Conservation (phyloP, 2,329 filamentous ascomycete species). For the Aspergillus piperis region DNA sequence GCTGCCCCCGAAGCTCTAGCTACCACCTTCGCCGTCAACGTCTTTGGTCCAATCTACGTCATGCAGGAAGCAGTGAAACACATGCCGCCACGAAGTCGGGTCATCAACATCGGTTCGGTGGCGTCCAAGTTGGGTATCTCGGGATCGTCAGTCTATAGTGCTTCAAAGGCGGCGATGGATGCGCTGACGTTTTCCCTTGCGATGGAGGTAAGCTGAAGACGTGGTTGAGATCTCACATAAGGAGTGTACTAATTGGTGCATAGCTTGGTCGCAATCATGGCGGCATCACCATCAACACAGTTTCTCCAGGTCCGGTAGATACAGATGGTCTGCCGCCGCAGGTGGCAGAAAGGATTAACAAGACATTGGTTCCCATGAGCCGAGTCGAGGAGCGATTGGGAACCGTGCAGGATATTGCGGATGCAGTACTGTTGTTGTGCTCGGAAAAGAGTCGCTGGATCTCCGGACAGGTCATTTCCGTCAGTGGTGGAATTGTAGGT, state of each 20-base stretch:
- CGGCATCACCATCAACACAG: conserved; percentile 2
- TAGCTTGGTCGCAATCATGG: conserved; percentile 5
- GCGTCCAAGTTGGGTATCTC: conserved; percentile 4
- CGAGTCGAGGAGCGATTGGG: conserved; percentile 7
- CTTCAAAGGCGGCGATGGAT: conserved; percentile 4
- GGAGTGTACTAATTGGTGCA: background rate
- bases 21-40: conserved; percentile 1
- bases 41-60: conserved; percentile 3
- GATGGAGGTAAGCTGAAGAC: background rate
- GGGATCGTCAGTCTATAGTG: background rate
- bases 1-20: background rate
- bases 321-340: conserved; percentile 1
- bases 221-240: no score
- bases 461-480: conserved; percentile 12
- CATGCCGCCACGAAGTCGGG: conserved; percentile 3
- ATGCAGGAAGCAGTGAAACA: background rate
- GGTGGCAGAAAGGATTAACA: conserved; percentile 2
- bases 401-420: conserved; percentile 8
- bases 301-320: conserved; percentile 3
- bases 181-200: conserved; percentile 1
- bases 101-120: conserved; percentile 2
- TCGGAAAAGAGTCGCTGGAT: conserved; percentile 12
- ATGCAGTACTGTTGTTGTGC: conserved; percentile 7
- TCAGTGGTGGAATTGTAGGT: conserved; percentile 12
- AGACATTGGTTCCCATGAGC: background rate